Conservation (phyloP, 805 yeast species). For the Peterozyma toletana region DNA sequence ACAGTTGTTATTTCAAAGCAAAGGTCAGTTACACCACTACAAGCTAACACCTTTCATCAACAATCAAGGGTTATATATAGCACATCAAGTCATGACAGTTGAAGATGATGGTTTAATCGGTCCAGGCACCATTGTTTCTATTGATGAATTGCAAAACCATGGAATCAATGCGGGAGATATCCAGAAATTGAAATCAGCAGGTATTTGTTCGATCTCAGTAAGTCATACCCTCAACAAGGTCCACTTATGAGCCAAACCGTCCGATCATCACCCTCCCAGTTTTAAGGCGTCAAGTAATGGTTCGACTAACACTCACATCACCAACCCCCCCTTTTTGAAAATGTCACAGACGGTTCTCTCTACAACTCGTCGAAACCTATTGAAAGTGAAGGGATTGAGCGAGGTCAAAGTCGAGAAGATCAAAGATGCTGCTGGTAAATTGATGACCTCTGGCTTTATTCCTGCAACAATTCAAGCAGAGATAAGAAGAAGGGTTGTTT, state of each 20-base stretch:
- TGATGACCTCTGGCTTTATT: constrained; percentile 62
- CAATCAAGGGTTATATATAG: too few relatives aligned
- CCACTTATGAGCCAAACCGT: not conserved
- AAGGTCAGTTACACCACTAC: too few relatives aligned
- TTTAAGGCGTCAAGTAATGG: not conserved
- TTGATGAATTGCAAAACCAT: constrained; percentile 51
- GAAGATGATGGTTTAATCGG: constrained; percentile 13
- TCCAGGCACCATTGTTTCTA: constrained; percentile 23
- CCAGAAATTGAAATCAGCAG: constrained; percentile 57
- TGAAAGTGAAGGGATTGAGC: constrained; percentile 63
- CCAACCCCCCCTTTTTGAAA: not conserved
- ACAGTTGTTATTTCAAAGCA: too few relatives aligned
- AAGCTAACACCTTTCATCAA: too few relatives aligned
- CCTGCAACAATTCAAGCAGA: constrained; percentile 67
- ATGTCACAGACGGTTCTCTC: constrained; percentile 36
- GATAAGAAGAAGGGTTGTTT: constrained; percentile 53
- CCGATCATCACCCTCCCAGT: not conserved
- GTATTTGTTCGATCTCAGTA: constrained; percentile 62
- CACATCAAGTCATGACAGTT: too few relatives aligned
- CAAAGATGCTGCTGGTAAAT: constrained; percentile 63
- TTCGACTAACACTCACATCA: not conserved
- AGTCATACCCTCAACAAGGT: constrained; percentile 15
- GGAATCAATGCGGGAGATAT: constrained; percentile 73
- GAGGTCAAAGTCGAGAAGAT: constrained; percentile 76
- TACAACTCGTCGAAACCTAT: constrained; percentile 57